phyloP scores from a whole-genome alignment of 805 yeast genomes.

The Saccharomycopsis selenospora region DNA sequence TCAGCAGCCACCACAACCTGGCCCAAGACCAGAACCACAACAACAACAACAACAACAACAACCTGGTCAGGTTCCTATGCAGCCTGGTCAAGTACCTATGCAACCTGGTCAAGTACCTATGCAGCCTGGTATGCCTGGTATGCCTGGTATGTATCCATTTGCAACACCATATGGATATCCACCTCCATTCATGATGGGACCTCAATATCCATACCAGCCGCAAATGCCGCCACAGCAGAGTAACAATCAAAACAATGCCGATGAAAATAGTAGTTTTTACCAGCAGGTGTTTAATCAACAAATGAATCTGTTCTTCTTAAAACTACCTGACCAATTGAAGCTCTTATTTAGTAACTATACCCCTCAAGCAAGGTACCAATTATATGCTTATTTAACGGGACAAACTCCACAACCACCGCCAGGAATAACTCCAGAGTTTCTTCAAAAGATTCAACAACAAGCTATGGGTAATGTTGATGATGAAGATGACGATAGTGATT shows the following conservation, averaged over 20 bases:
- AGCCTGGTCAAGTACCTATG: background rate
- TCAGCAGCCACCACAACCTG: slow-evolving; percentile 3
- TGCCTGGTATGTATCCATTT: background rate
- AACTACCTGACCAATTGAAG: slow-evolving; percentile 13
- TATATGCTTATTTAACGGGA: slow-evolving; percentile 11
- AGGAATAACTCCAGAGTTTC: slow-evolving; percentile 11
- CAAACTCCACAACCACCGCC: slow-evolving; percentile 8
- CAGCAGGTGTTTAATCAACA: slow-evolving; percentile 11
- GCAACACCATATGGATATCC: background rate
- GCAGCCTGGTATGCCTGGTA: background rate
- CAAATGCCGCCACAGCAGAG: background rate
- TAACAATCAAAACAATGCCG: background rate
- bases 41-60: slow-evolving; percentile 6
- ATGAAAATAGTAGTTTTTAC: no score
- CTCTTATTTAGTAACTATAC: slow-evolving; percentile 5
- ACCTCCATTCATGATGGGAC: background rate
- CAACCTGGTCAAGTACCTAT: background rate
- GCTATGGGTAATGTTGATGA: background rate
- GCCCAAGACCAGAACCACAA: background rate
- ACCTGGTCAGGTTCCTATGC: slow-evolving; percentile 1
- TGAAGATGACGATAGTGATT: slow-evolving; percentile 5
- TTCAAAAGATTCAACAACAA: background rate
- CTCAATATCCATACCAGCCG: background rate
- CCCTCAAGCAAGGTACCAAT: slow-evolving; percentile 11
- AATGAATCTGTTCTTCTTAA: slow-evolving; percentile 9